These are phyloP conservation scores for Suillus cothurnatus DNA, from an alignment of 768 basidiomycete species.

Conservation along the genomic window DNA sequence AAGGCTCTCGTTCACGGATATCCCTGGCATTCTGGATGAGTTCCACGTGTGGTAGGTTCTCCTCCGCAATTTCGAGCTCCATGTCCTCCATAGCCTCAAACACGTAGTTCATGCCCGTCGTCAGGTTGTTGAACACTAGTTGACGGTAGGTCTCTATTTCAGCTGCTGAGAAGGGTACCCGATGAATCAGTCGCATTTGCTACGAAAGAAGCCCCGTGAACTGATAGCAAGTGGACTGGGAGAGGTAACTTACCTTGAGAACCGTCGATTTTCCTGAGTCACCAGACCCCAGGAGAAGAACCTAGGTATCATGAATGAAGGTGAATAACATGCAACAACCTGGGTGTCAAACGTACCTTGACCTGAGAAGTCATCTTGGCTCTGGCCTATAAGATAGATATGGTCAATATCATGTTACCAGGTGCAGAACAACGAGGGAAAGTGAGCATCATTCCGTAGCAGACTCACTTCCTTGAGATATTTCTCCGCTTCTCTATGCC, in stretches of 20 bases:
- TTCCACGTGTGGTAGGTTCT: constrained; percentile 58
- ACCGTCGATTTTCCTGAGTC: constrained; percentile 94
- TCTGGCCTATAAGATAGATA: constrained; percentile 58
- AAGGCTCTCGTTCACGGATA: constrained; percentile 78
- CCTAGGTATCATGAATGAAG: constrained; percentile 41
- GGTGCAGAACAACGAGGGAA: constrained; percentile 6
- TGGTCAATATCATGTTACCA: constrained; percentile 3
- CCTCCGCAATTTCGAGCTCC: constrained; percentile 69
- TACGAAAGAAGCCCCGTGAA: constrained; percentile 30
- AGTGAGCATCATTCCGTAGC: not conserved
- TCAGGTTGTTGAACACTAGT: constrained; percentile 90
- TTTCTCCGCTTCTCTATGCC: constrained; percentile 74
- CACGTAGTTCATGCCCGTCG: constrained; percentile 79
- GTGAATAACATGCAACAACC: not conserved
- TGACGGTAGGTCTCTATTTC: constrained; percentile 92
- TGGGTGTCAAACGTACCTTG: constrained; percentile 54
- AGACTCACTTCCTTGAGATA: constrained; percentile 69
- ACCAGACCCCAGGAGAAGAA: constrained; percentile 88
- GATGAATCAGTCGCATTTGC: constrained; percentile 98
- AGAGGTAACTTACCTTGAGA: constrained; percentile 59
- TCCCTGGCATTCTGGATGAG: constrained; percentile 70
- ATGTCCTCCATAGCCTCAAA: constrained; percentile 91
- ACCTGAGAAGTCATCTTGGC: constrained; percentile 70
- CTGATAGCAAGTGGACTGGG: not conserved
- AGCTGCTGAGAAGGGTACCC: constrained; percentile 74